A percentile compares a stretch with the other conserved stretches of the same genome.
These are phyloP conservation scores for Elongisporangium anandrum DNA, from an alignment of 352 stramenopile genomes.

Conservation along the genomic window DNA sequence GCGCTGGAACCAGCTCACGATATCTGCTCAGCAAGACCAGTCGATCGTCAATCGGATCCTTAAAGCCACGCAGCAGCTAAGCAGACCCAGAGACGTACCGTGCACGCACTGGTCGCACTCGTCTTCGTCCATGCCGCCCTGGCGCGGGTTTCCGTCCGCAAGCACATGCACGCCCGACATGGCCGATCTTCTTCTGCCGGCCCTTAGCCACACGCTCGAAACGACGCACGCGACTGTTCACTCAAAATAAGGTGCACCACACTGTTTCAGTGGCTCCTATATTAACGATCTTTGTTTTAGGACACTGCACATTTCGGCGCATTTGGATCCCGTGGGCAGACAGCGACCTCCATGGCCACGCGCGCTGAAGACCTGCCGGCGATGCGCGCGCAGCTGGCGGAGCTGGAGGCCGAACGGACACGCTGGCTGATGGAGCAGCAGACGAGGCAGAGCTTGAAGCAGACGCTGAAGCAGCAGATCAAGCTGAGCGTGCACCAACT, in stretches of 20 bases:
- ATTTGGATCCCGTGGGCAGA: neutral
- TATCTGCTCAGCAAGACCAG: conserved; percentile 28
- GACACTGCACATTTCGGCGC: too few relatives aligned
- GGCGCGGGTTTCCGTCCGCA: conserved; percentile 59
- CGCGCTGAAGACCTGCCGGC: neutral
- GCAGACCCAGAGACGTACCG: conserved; percentile 17
- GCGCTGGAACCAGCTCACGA: conserved; percentile 82
- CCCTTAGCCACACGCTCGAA: neutral
- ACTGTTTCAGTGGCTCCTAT: neutral
- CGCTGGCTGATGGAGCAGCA: neutral
- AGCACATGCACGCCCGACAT: conserved; percentile 80
- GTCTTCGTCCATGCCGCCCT: conserved; percentile 76
- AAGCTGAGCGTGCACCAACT: neutral
- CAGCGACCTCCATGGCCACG: neutral
- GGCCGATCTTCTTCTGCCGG: conserved; percentile 6
- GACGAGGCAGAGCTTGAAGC: conserved; percentile 11
- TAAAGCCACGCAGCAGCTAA: neutral
- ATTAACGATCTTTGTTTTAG: too few relatives aligned
- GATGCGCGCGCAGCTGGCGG: neutral
- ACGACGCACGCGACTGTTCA: neutral
- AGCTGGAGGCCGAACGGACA: neutral
- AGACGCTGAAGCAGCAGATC: conserved; percentile 10
- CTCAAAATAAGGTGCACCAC: neutral
- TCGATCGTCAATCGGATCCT: neutral
- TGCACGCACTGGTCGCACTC: conserved; percentile 81